Percentiles rank a stretch among this genome's conserved stretches.
Evolutionary conservation across 768 basidiomycete species (phyloP).

Genomic region (Russula vinacea): DNA sequence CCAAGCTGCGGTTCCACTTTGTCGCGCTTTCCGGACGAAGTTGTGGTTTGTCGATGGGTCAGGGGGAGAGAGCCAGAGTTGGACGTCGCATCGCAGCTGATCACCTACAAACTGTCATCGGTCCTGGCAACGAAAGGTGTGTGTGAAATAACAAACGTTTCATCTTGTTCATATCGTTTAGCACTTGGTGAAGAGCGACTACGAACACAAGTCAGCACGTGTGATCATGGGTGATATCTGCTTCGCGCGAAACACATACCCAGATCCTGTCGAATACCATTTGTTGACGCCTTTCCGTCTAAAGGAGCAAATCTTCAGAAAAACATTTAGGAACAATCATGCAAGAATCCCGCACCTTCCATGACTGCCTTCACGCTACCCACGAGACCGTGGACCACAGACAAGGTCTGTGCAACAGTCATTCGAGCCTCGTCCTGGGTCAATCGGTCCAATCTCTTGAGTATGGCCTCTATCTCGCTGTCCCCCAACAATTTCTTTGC

Average conservation of each 20-base stretch:
- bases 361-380: neutral
- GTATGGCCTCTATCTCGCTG: neutral
- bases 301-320: neutral
- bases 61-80: neutral
- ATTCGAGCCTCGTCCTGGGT: neutral
- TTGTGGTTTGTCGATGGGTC: neutral
- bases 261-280: neutral
- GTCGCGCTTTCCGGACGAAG: neutral
- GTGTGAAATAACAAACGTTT: neutral
- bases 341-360: neutral
- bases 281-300: neutral
- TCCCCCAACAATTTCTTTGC: neutral
- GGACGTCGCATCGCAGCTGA: neutral
- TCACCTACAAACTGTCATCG: neutral
- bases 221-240: neutral
- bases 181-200: neutral
- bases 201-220: neutral
- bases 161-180: neutral
- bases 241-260: neutral
- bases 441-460: neutral
- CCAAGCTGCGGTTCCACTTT: neutral
- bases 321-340: neutral
- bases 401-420: neutral
- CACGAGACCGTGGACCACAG: neutral
- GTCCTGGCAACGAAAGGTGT: neutral